Evolutionary conservation across 352 stramenopile species (phyloP).

Genomic region (Globisporangium megalacanthum): DNA sequence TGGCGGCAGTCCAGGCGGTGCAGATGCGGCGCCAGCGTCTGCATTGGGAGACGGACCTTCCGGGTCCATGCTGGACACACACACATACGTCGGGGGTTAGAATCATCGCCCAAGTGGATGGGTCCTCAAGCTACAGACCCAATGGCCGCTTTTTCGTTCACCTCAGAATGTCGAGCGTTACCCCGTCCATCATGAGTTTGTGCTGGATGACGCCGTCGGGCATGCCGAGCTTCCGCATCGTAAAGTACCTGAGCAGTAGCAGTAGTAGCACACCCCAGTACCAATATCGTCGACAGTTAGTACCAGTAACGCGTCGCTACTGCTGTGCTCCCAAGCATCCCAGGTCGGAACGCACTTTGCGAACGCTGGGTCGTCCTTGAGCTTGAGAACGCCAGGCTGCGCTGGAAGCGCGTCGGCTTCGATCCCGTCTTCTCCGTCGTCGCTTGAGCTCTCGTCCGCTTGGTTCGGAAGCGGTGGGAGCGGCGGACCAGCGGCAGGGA

Average conservation of each 20-base stretch:
- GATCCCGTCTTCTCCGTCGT: conserved; percentile 51
- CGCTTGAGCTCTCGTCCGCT: conserved; percentile 49
- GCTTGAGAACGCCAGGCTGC: conserved; percentile 45
- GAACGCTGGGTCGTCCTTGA: conserved; percentile 78
- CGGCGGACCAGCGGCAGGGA: conserved; percentile 12
- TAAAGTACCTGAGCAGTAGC: conserved; percentile 62
- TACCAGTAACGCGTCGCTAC: too few relatives aligned
- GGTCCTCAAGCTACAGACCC: too few relatives aligned
- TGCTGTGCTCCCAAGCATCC: not conserved
- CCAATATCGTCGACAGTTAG: not conserved
- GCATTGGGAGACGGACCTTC: conserved; percentile 70
- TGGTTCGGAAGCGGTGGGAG: conserved; percentile 28
- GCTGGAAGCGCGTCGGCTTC: conserved; percentile 19
- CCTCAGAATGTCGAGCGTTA: conserved; percentile 71
- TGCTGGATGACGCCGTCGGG: conserved; percentile 75
- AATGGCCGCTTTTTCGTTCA: not conserved
- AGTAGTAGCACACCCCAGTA: not conserved
- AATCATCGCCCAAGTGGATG: too few relatives aligned
- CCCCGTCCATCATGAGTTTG: conserved; percentile 75
- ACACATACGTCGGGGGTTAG: not conserved
- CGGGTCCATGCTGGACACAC: conserved; percentile 57
- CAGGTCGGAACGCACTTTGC: conserved; percentile 34
- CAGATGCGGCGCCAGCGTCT: conserved; percentile 8
- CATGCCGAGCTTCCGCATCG: conserved; percentile 78
- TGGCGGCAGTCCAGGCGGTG: conserved; percentile 2